Evolutionary conservation across 805 yeast species (phyloP).

Genomic region (Cyberlindnera amylophila): DNA sequence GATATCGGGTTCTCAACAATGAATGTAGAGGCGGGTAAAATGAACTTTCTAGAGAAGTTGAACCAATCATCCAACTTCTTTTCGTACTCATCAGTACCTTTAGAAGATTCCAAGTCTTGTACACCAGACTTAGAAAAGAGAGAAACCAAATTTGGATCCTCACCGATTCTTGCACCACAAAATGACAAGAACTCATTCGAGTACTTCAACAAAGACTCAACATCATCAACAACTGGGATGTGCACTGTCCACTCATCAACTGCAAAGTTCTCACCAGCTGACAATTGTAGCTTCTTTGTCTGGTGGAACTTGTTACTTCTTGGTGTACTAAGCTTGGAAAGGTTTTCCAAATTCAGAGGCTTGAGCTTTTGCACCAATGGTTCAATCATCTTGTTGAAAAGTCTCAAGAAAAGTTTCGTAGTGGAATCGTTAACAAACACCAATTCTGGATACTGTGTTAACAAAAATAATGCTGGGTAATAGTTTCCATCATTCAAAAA

Average conservation of each 20-base stretch:
- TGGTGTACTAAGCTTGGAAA: slow-evolving; percentile 15
- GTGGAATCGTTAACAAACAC: slow-evolving; percentile 50
- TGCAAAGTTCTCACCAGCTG: slow-evolving; percentile 17
- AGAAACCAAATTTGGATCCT: slow-evolving; percentile 44
- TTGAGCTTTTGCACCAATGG: slow-evolving; percentile 40
- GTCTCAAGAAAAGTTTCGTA: slow-evolving; percentile 42
- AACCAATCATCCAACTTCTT: slow-evolving; percentile 43
- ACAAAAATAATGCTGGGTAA: slow-evolving; percentile 55
- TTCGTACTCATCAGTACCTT: slow-evolving; percentile 15
- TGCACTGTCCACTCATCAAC: slow-evolving; percentile 45
- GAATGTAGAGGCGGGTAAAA: slow-evolving; percentile 53
- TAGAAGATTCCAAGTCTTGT: slow-evolving; percentile 30
- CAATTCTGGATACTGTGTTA: slow-evolving; percentile 59
- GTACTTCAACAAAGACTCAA: slow-evolving; percentile 44
- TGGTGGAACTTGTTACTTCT: neutral
- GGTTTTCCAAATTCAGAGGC: slow-evolving; percentile 15
- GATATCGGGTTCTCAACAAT: slow-evolving; percentile 55
- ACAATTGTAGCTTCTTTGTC: neutral
- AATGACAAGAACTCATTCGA: slow-evolving; percentile 49
- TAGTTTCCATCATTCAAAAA: slow-evolving; percentile 58
- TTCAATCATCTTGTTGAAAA: slow-evolving; percentile 44
- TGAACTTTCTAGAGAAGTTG: slow-evolving; percentile 56
- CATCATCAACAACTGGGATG: slow-evolving; percentile 34
- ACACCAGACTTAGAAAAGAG: slow-evolving; percentile 61
- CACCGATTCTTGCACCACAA: slow-evolving; percentile 52